phyloP scores from a whole-genome alignment of 768 basidiomycete species.

The Tulasnella sp. region DNA sequence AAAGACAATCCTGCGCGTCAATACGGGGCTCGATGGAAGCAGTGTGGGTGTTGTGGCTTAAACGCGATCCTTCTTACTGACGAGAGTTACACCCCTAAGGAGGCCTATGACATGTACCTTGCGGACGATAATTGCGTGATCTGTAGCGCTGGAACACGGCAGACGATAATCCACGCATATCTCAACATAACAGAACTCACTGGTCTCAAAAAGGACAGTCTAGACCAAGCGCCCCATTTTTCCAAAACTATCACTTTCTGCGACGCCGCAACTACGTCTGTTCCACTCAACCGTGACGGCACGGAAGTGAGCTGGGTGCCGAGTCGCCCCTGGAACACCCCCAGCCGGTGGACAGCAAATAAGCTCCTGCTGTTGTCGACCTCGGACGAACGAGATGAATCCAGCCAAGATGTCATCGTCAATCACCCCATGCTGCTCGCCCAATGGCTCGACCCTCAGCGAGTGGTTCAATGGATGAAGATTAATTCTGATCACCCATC shows the following conservation, averaged over 20 bases:
- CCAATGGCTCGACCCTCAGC: background rate
- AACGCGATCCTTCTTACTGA: background rate
- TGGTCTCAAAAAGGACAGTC: background rate
- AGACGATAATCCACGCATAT: background rate
- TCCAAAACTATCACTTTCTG: background rate
- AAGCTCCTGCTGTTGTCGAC: background rate
- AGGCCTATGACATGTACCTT: constrained; percentile 10
- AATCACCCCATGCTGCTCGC: constrained; percentile 4
- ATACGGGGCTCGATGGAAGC: background rate
- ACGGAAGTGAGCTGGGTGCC: constrained; percentile 6
- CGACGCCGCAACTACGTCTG: background rate
- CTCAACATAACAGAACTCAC: background rate
- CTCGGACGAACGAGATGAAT: constrained; percentile 8
- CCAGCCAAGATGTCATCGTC: background rate
- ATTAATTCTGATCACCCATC: background rate
- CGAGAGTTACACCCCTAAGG: background rate
- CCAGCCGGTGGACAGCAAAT: background rate
- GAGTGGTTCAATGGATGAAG: background rate
- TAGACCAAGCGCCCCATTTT: background rate
- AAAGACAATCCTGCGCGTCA: background rate
- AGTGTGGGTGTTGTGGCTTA: background rate
- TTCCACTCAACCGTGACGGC: background rate
- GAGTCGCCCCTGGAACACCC: constrained; percentile 11
- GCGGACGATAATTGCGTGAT: background rate
- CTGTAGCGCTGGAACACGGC: background rate